Evolutionary conservation across 345 rosid genomes (phyloP), one percentile per base, ranked within the genome.

Genomic region (Limnanthes douglasii): DNA sequence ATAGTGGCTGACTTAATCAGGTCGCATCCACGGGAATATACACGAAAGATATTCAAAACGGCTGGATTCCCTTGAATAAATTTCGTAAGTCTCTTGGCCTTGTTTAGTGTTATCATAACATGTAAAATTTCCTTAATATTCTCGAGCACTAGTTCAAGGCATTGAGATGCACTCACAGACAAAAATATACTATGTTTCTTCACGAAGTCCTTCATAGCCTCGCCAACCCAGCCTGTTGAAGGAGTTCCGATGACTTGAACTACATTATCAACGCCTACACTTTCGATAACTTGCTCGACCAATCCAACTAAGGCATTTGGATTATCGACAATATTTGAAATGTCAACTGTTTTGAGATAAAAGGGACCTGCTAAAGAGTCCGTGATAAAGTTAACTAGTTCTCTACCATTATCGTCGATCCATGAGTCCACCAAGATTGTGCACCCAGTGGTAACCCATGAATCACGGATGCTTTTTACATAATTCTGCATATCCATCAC

Each of bases 401-500:
- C 48, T 40, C 35, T 55, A 37, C 84, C 80, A 21, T 57, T 53
- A 26, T 50, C 42, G 20, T 64, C 72, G 16, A 41, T 44, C 83
- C 86, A 81, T 54, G 65, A 71, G 48, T 81, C 88, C 55, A 73
- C 43, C 51, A 81, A 51, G 44, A 81, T 41, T 49, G 73, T 73
- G 44, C 88, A 81, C 8, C 94, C 75, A 1, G 71, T 68, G 31
- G 39, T 35, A 12, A 15, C 44, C 88, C 88, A 81, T 0, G 81
- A 68, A 21, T 56, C 48, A 52, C 56, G 55, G 22, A 73, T 47
- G 16, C 44, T 58, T 34, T 53, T 41, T 38, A 66, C 60, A 48
- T 56, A 34, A 26, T 43, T 56, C 42, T 37, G 53, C 45, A 59
- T 54, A 44, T 73, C 70, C 34, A 31, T 51, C 41, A 62, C 41